phyloP scores from a whole-genome alignment of 495 filamentous ascomycete genomes.

The Lindgomyces ingoldianus region DNA sequence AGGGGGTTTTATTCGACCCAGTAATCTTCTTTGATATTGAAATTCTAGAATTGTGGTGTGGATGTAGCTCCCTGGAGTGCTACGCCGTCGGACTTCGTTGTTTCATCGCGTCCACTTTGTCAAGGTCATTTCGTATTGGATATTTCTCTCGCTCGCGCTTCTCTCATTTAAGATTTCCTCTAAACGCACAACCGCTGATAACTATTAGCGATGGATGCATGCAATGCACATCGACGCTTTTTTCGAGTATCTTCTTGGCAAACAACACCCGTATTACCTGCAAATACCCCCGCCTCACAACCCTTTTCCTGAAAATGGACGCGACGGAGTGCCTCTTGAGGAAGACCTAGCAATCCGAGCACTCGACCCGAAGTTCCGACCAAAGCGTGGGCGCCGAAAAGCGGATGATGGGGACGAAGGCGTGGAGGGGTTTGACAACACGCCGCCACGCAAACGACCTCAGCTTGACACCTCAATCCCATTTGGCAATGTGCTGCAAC shows the following conservation, averaged over 20 bases:
- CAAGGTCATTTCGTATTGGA: not conserved
- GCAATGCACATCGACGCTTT: constrained; percentile 98
- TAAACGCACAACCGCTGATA: constrained; percentile 8
- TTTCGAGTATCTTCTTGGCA: constrained; percentile 84
- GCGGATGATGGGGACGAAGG: constrained; percentile 72
- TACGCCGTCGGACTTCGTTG: not conserved
- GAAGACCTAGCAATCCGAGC: constrained; percentile 92
- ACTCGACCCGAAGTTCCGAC: constrained; percentile 84
- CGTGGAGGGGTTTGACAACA: constrained; percentile 50
- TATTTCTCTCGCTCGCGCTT: not conserved
- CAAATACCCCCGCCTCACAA: constrained; percentile 68
- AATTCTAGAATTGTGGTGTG: not conserved
- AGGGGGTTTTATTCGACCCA: not conserved
- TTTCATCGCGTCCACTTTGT: too few species aligned
- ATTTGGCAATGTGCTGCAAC: constrained; percentile 57
- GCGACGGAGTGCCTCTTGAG: constrained; percentile 86
- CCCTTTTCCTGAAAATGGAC: constrained; percentile 64
- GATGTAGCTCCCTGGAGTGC: not conserved
- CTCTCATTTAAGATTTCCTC: not conserved
- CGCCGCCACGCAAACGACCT: constrained; percentile 60
- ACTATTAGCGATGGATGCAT: constrained; percentile 85
- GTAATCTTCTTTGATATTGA: not conserved
- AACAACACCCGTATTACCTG: constrained; percentile 79
- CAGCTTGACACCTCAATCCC: constrained; percentile 67
- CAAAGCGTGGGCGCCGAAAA: constrained; percentile 83